These are phyloP conservation scores for Diaporthe capsici DNA, from an alignment of 2,329 filamentous ascomycete species.

Conservation along the genomic window DNA sequence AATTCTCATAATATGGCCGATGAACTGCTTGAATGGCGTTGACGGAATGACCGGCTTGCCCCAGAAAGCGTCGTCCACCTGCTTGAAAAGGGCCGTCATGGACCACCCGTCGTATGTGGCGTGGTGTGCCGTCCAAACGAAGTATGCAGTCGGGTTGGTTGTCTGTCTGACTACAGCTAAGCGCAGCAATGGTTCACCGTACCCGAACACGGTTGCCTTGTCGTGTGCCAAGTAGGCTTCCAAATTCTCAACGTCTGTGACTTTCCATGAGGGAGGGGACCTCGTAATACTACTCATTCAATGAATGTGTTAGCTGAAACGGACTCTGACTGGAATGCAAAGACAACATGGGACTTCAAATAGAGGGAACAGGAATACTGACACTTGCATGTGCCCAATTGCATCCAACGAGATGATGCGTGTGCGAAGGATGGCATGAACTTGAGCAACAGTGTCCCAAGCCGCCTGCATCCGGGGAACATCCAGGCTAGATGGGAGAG, in stretches of 20 bases:
- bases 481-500: not conserved
- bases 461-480: not conserved
- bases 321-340: not conserved
- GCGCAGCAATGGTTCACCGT: not conserved
- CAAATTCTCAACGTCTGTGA: not conserved
- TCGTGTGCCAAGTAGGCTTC: not conserved
- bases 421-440: not conserved
- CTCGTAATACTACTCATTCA: not conserved
- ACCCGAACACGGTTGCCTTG: not conserved
- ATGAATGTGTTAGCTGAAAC: not conserved
- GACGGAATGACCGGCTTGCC: not conserved
- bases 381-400: not conserved
- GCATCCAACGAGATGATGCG: not conserved
- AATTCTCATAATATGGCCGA: slow-evolving; percentile 53
- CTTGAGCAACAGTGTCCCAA: not conserved
- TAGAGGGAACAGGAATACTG: not conserved
- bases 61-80: slow-evolving; percentile 60
- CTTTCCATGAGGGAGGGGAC: not conserved
- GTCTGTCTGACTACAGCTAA: not conserved
- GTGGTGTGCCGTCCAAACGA: slow-evolving; percentile 69
- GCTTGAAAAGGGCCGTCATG: slow-evolving; percentile 64
- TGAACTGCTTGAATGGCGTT: slow-evolving; percentile 55
- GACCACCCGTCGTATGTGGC: slow-evolving; percentile 71
- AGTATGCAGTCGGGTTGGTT: slow-evolving; percentile 42
- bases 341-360: not conserved